Base-by-base conservation (phyloP, 2,329 filamentous ascomycete genomes). In the Diaporthe sp. region DNA sequence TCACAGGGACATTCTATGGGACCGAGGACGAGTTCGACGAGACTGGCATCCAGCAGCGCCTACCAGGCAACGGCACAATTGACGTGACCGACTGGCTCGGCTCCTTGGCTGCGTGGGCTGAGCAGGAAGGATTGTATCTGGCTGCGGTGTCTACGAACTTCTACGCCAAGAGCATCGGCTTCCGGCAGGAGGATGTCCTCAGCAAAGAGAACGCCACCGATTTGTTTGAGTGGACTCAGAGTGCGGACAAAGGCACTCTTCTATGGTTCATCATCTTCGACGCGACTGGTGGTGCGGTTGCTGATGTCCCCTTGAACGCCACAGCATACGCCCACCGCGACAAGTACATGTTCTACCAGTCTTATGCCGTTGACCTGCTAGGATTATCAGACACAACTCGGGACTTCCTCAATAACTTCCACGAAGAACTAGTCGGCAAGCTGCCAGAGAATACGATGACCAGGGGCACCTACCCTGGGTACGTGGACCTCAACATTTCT, bases 301-400 rank as follows among this genome's bases (percentile, higher is more conserved):
- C 86, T 77, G 90, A 93, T 74, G 83, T 89, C 1, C 82, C 90
- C 0, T 80, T 81, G 75, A 85, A 91, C 77, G 87, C 87, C 13
- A 92, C 91, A 0, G 88, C 91, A 10, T 93, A 92, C 78, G 87
- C 88, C 0, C 91, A 93, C 78, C 88, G 92, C 61, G 89, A 93
- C 83, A 90, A 90, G 76, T 78, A 92, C 54, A 88, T 92, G 82
- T 92, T 91, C 83, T 88, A 91, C 79, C 90, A 93, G 79, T 89
- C 88, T 0, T 93, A 92, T 78, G 89, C 86, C 12, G 79, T 92
- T 58, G 89, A 87, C 25, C 77, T 90, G 0, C 82, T 85, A 0
- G 82, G 82, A 1, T 79, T 92, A 19, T 84, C 83, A 1, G 76
- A 83, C n/a, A 83, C 82, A 17, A 89, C 87, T 2, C 86, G 83